Evolutionary conservation across 1,284 basidiomycete genomes (phyloP), one percentile per base, ranked within the genome.

Genomic region (Cutaneotrichosporon cyanovorans): DNA sequence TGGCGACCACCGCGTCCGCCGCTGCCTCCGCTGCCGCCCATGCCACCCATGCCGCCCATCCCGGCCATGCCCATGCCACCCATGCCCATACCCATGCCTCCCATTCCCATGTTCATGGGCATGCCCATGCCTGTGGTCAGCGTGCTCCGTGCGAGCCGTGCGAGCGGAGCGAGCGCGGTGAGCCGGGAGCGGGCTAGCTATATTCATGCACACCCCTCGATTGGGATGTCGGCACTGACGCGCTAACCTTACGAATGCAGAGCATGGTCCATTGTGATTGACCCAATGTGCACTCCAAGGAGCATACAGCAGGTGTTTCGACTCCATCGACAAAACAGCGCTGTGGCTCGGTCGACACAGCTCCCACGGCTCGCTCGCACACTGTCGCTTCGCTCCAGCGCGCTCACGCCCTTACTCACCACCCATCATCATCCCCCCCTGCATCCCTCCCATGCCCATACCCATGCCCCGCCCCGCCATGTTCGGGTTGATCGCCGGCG

Each of bases 331-430:
- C n/a, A n/a, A n/a, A n/a, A n/a, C n/a, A n/a, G n/a, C n/a, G n/a
- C n/a, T n/a, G n/a, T n/a, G n/a, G n/a, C n/a, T n/a, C n/a, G n/a
- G n/a, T n/a, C n/a, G n/a, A n/a, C n/a, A n/a, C n/a, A n/a, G n/a
- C n/a, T n/a, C n/a, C n/a, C n/a, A n/a, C n/a, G n/a, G n/a, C n/a
- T n/a, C n/a, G n/a, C n/a, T n/a, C n/a, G n/a, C n/a, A n/a, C n/a
- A n/a, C n/a, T n/a, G n/a, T n/a, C n/a, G n/a, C n/a, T 75, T 52
- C 74, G 75, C 4, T 74, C 73, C 77, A 78, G 78, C 25, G 48
- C 50, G 46, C 69, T 74, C 60, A 76, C 76, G 51, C 74, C 75
- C 3, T 74, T 73, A 77, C 78, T 69, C 25, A 6, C 35, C 40
- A 5, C 68, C 64, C 58, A 68, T 69, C 58, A 68, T 70, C 32